Evolutionary conservation across 768 basidiomycete species (phyloP).

Genomic region (Sistotremastrum niveocremeum): DNA sequence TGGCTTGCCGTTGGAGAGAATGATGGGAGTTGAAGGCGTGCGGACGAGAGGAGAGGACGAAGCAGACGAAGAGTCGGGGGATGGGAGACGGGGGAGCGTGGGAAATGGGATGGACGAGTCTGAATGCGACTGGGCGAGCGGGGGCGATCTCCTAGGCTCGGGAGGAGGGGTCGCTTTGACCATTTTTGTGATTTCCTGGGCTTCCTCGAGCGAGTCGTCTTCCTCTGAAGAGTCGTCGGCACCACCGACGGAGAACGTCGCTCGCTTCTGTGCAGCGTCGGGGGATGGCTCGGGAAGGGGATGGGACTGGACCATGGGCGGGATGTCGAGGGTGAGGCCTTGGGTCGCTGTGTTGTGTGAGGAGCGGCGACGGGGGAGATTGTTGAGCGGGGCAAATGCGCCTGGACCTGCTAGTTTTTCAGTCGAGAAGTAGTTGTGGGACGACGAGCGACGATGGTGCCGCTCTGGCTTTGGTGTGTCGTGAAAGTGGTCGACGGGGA

Average conservation of each 20-base stretch:
- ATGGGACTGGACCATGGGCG: conserved; percentile 6
- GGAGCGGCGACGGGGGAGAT: conserved; percentile 28
- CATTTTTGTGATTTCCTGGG: conserved; percentile 3
- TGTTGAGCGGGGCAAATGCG: conserved; percentile 33
- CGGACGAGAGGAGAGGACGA: conserved; percentile 13
- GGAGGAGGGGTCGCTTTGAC: conserved; percentile 7
- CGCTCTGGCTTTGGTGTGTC: too few species aligned
- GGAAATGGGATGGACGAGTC: conserved; percentile 29
- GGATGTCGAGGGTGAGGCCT: conserved; percentile 5
- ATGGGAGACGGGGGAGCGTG: conserved; percentile 18
- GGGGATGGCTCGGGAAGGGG: conserved; percentile 19
- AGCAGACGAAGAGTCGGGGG: conserved; percentile 11
- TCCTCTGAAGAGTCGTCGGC: conserved; percentile 24
- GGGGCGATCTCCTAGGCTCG: conserved; percentile 7
- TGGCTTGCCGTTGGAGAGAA: conserved; percentile 67
- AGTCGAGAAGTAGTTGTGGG: conserved; percentile 21
- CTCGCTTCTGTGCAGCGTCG: too few species aligned
- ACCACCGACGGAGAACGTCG: conserved; percentile 6
- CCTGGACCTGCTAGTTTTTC: conserved; percentile 25
- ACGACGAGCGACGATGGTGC: conserved; percentile 17
- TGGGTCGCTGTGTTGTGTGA: conserved; percentile 14
- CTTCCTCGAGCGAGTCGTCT: conserved; percentile 14
- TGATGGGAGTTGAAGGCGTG: conserved; percentile 28
- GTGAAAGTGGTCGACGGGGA: too few species aligned
- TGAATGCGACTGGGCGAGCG: conserved; percentile 3